Conservation (phyloP, 116 monocot species). For the Zostera marina region DNA sequence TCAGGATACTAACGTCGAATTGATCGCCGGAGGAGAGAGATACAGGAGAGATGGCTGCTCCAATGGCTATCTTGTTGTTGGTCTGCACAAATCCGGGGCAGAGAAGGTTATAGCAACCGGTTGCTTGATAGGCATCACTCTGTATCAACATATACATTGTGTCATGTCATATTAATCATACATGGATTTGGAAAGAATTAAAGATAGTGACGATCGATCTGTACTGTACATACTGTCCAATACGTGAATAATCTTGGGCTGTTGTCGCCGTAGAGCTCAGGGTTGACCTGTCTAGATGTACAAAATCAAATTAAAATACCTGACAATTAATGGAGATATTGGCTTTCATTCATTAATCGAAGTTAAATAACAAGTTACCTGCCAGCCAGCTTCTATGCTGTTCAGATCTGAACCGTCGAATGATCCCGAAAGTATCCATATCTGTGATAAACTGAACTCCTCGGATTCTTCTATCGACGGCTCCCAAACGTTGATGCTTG, state of each 20-base stretch:
- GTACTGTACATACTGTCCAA: slow-evolving; percentile 53
- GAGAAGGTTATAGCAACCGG: slow-evolving; percentile 92
- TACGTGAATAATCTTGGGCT: slow-evolving; percentile 95
- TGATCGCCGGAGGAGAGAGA: slow-evolving; percentile 39
- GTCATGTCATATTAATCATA: too few species aligned
- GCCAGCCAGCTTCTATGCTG: slow-evolving; percentile 99
- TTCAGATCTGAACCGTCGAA: slow-evolving; percentile 97
- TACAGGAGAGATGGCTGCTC: slow-evolving; percentile 78
- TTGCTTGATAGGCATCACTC: slow-evolving; percentile 83
- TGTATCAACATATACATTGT: slow-evolving; percentile 8
- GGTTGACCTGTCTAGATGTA: slow-evolving; percentile 99
- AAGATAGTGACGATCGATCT: too few species aligned
- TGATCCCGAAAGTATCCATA: slow-evolving; percentile 92
- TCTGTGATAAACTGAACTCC: slow-evolving; percentile 97
- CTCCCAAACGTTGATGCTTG: slow-evolving; percentile 93
- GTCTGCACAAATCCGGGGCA: slow-evolving; percentile 89
- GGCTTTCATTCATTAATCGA: too few species aligned
- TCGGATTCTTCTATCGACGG: slow-evolving; percentile 43
- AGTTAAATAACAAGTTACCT: slow-evolving; percentile 38
- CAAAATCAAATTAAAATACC: slow-evolving; percentile 37
- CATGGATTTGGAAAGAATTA: too few species aligned
- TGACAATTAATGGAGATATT: too few species aligned
- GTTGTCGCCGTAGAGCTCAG: slow-evolving; percentile 99
- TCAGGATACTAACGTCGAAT: slow-evolving; percentile 75
- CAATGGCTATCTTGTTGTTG: slow-evolving; percentile 76